Percentiles rank a stretch among this genome's conserved stretches.
Evolutionary conservation across 352 stramenopile species (phyloP).

Genomic region (Pythium rishiriense): DNA sequence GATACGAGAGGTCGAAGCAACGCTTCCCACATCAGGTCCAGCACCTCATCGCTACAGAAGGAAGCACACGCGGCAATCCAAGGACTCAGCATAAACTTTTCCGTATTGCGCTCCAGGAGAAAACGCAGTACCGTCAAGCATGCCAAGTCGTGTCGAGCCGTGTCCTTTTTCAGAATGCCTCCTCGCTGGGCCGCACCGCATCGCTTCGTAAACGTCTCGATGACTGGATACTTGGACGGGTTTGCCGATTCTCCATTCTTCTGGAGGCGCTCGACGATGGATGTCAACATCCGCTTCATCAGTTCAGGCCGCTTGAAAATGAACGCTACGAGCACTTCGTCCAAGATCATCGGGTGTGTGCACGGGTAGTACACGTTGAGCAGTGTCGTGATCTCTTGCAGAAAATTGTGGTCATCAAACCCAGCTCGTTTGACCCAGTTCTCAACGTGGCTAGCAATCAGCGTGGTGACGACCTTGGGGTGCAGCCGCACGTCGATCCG

Average conservation of each 20-base stretch:
- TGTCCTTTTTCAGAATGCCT: conserved; percentile 13
- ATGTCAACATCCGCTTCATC: conserved; percentile 55
- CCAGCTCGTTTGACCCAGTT: conserved; percentile 71
- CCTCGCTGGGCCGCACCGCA: conserved; percentile 17
- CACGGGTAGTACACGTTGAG: conserved; percentile 84
- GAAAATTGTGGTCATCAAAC: conserved; percentile 62
- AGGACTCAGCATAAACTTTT: conserved; percentile 72
- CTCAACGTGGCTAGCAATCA: conserved; percentile 65
- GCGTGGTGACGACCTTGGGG: conserved; percentile 39
- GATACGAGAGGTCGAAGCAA: conserved; percentile 33
- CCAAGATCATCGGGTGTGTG: conserved; percentile 75
- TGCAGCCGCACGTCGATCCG: conserved; percentile 72
- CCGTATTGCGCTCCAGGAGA: conserved; percentile 72
- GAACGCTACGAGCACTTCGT: conserved; percentile 76
- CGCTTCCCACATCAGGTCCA: conserved; percentile 47
- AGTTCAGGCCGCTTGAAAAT: conserved; percentile 80
- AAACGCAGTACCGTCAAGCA: conserved; percentile 72
- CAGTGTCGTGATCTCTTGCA: conserved; percentile 67
- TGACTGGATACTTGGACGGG: conserved; percentile 62
- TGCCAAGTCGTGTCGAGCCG: conserved; percentile 55
- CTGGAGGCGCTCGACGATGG: conserved; percentile 73
- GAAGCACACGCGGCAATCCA: conserved; percentile 69
- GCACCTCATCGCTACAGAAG: conserved; percentile 54
- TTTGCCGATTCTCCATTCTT: conserved; percentile 65
- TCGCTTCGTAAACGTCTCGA: conserved; percentile 51